Conservation (phyloP, 305 asterid genomes). For the Ajuga reptans region DNA sequence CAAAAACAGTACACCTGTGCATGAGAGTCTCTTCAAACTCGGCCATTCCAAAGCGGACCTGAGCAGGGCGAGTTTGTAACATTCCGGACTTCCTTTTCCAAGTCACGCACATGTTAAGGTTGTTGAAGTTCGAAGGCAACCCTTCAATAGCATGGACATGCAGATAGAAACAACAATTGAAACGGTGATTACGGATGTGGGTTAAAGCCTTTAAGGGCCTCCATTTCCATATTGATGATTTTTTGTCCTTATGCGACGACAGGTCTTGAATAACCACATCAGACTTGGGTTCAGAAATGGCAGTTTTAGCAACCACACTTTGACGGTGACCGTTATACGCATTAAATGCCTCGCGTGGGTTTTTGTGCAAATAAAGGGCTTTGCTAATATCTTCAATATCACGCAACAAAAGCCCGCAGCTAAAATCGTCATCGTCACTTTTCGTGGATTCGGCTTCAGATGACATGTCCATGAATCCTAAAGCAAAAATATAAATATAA, state of each 20-base stretch:
- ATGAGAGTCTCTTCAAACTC: conserved; percentile 71
- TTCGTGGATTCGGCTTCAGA: conserved; percentile 22
- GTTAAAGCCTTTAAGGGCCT: conserved; percentile 58
- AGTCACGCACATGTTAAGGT: conserved; percentile 44
- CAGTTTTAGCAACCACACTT: conserved; percentile 23
- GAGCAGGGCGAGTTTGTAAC: conserved; percentile 46
- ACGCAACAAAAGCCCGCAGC: conserved; percentile 51
- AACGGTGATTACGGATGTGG: conserved; percentile 41
- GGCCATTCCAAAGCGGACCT: conserved; percentile 44
- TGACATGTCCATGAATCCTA: conserved; percentile 30
- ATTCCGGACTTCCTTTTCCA: conserved; percentile 55
- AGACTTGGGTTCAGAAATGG: conserved; percentile 21
- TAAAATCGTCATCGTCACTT: conserved; percentile 32
- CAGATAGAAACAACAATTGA: conserved; percentile 62
- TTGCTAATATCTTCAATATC: conserved; percentile 76
- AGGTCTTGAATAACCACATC: conserved; percentile 16
- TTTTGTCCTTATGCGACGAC: conserved; percentile 40
- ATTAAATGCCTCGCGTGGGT: conserved; percentile 33
- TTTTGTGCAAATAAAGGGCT: conserved; percentile 55
- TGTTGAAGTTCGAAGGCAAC: conserved; percentile 45
- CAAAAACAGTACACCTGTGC: conserved; percentile 50
- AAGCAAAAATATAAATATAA: conserved; percentile 9
- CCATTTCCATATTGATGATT: conserved; percentile 69
- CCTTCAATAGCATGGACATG: conserved; percentile 65
- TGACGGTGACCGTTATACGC: conserved; percentile 23